These are phyloP conservation scores for Pleurozium schreberi DNA, from an alignment of 225 moss, liverwort and hornwort genomes.

Conservation along the genomic window DNA sequence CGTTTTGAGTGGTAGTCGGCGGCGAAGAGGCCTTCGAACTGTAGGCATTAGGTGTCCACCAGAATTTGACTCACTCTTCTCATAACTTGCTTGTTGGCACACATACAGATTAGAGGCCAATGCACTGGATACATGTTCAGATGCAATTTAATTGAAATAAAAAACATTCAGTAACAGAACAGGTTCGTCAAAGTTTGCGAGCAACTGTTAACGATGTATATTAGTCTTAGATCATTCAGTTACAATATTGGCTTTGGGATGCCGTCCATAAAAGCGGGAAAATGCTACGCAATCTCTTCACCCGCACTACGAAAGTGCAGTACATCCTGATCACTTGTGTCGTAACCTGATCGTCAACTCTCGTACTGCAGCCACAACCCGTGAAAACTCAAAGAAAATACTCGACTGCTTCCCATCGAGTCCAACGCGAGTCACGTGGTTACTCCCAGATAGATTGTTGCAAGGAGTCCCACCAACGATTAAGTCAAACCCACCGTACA, in stretches of 20 bases:
- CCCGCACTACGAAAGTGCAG: background rate
- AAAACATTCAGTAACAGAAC: background rate
- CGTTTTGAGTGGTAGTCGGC: background rate
- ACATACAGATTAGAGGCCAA: background rate
- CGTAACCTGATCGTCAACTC: conserved; percentile 17
- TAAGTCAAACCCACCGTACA: conserved; percentile 53
- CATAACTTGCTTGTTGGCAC: background rate
- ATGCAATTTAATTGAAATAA: background rate
- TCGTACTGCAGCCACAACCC: conserved; percentile 41
- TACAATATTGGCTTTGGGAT: background rate
- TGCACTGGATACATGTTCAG: too few relatives aligned
- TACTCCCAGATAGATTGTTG: conserved; percentile 65
- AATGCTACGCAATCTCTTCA: background rate
- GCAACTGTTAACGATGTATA: background rate
- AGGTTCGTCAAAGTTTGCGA: background rate
- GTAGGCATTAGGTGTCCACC: background rate
- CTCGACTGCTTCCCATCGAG: conserved; percentile 42
- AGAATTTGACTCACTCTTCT: background rate
- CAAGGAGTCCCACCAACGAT: conserved; percentile 84
- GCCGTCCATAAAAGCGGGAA: background rate
- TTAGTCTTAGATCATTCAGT: background rate
- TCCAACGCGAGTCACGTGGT: conserved; percentile 39
- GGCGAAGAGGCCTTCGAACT: background rate
- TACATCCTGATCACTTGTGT: background rate
- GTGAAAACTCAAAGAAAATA: conserved; percentile 62